Conservation (phyloP, 2,329 filamentous ascomycete species). For the Colletotrichum simmondsii region DNA sequence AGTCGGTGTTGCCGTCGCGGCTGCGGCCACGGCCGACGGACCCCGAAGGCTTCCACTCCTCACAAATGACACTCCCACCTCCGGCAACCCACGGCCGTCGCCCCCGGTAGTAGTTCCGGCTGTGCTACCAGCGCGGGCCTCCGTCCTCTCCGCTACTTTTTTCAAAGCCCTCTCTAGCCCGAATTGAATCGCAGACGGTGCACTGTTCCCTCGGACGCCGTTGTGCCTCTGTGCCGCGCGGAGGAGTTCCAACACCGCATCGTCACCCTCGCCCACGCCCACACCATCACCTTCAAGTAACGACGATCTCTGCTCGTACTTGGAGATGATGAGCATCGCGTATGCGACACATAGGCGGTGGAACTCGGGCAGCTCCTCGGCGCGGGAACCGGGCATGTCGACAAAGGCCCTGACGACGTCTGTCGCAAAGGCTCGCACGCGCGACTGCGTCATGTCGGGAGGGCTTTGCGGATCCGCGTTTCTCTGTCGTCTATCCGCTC, state of each 20-base stretch:
- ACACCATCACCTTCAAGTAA: background rate
- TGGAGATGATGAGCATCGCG: conserved; percentile 32
- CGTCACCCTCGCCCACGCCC: background rate
- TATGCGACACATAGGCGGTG: conserved; percentile 31
- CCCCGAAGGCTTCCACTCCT: background rate
- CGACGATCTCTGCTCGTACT: conserved; percentile 20
- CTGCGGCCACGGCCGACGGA: background rate
- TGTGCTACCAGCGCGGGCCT: background rate
- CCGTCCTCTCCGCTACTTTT: conserved; percentile 24
- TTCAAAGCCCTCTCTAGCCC: conserved; percentile 28
- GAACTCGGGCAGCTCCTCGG: conserved; percentile 32
- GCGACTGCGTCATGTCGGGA: conserved; percentile 19
- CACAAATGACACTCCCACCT: background rate
- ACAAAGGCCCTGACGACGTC: conserved; percentile 29
- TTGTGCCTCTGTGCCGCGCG: conserved; percentile 28
- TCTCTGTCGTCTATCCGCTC: background rate
- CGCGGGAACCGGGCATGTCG: conserved; percentile 26
- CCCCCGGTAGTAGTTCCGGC: background rate
- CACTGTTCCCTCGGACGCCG: conserved; percentile 17
- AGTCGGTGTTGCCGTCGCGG: background rate
- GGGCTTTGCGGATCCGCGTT: background rate
- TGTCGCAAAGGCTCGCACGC: conserved; percentile 25
- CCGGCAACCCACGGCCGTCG: background rate
- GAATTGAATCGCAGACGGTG: conserved; percentile 31
- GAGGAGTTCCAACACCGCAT: conserved; percentile 24